Evolutionary conservation across 2,329 filamentous ascomycete species (phyloP).

Genomic region (Epichloe baconii): DNA sequence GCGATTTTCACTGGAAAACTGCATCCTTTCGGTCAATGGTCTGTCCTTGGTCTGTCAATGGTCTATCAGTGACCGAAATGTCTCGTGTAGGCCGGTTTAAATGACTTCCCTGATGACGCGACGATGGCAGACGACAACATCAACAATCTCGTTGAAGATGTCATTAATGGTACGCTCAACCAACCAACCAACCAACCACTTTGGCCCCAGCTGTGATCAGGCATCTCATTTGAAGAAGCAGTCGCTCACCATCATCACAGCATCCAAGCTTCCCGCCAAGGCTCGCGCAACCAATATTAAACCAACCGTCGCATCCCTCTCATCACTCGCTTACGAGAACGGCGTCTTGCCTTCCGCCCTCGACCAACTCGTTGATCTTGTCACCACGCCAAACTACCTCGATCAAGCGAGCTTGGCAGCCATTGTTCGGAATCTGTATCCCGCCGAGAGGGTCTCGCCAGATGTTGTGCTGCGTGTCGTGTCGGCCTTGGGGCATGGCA

Average conservation of each 20-base stretch:
- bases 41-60: not conserved
- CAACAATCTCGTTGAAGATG: constrained; percentile 22
- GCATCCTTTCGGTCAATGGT: not conserved
- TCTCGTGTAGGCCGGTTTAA: not conserved
- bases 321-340: constrained; percentile 49
- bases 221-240: not conserved
- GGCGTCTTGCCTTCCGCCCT: constrained; percentile 53
- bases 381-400: constrained; percentile 53
- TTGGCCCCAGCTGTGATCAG: not conserved
- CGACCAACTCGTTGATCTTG: constrained; percentile 49
- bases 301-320: constrained; percentile 49
- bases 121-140: constrained; percentile 20
- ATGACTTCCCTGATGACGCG: not conserved
- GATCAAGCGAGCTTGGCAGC: constrained; percentile 62
- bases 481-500: constrained; percentile 63
- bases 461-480: constrained; percentile 52
- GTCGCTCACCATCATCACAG: constrained; percentile 20
- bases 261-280: constrained; percentile 50
- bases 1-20: not conserved
- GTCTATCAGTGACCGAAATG: not conserved
- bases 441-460: constrained; percentile 48
- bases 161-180: constrained; percentile 18
- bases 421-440: constrained; percentile 64
- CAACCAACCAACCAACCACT: too few relatives aligned
- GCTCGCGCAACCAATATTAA: constrained; percentile 51